Evolutionary conservation across 345 rosid genomes (phyloP), one percentile per base, ranked within the genome.

Genomic region (Luvunga scandens): DNA sequence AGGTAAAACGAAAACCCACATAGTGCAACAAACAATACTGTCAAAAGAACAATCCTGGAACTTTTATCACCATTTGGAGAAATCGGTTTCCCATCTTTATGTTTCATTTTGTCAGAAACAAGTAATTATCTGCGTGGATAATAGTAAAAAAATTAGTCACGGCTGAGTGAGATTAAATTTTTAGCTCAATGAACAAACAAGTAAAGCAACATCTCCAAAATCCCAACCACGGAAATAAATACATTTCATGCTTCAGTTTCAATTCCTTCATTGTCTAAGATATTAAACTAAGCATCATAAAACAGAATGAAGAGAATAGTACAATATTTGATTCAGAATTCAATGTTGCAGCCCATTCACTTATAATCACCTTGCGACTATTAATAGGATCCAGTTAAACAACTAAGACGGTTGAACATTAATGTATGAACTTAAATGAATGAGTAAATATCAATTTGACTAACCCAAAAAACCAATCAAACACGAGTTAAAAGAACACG

Each of bases 1-100:
- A 94, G 92, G 75, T 96, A 96, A 83, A 96, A 96, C 0, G 99
- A 96, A 83, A 92, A 78, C 2, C 97, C 98, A 62, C 95, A 94
- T 25, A 92, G 83, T 25, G 89, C 53, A 53, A 86, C 79, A 28
- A 94, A 79, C 67, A 90, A 28, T 28, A 92, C 36, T 24, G 88
- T 75, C 84, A 86, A 74, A 75, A 97, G 86, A 53, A 90, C 79
- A 66, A 79, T 66, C 88, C 74, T 85, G 34, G 87, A 79, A 27
- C 82, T 86, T 81, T 78, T 92, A 72, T 92, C 94, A 31, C 50
- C 18, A 13, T 80, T 86, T 28, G 80, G 89, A 72, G 72, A 79
- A 64, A 77, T 82, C 27, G 85, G 89, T 78, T 94, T 96, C 73
- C 86, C 99, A 82, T 92, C 99, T 84, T 94, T 96, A 72, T 89